These are phyloP conservation scores for Dothistroma pini DNA, from an alignment of 2,329 filamentous ascomycete species.

Conservation along the genomic window DNA sequence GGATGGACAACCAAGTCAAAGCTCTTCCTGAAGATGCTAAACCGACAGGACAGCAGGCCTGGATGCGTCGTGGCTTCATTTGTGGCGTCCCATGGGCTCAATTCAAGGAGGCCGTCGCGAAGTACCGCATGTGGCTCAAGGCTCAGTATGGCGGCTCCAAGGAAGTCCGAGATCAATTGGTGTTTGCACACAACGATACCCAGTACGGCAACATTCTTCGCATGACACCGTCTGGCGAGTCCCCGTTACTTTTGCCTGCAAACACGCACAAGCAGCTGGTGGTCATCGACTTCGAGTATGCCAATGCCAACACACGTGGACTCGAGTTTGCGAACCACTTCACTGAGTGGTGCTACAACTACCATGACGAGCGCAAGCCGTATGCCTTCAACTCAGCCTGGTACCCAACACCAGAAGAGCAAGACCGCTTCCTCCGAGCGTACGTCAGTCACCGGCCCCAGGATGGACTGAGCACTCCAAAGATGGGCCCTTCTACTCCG, in stretches of 20 bases:
- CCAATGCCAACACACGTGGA: conserved; percentile 79
- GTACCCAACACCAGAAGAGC: conserved; percentile 79
- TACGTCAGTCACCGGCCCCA: conserved; percentile 80
- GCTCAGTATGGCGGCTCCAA: conserved; percentile 64
- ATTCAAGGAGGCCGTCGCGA: conserved; percentile 71
- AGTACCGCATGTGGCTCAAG: conserved; percentile 72
- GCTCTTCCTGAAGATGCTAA: conserved; percentile 43
- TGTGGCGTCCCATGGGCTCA: conserved; percentile 79
- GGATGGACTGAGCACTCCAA: conserved; percentile 51
- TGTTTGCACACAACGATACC: conserved; percentile 98
- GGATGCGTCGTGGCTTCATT: conserved; percentile 71
- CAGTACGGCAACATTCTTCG: conserved; percentile 98
- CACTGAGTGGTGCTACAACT: conserved; percentile 97
- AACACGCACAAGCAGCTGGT: conserved; percentile 96
- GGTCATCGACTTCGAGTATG: conserved; percentile 98
- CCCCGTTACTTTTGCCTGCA: conserved; percentile 79
- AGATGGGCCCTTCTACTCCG: conserved; percentile 23
- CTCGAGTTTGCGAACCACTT: conserved; percentile 98
- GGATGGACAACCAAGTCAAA: conserved; percentile 59
- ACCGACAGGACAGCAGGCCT: conserved; percentile 47
- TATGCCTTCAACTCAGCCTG: conserved; percentile 60
- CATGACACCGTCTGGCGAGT: conserved; percentile 64
- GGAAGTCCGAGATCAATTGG: conserved; percentile 67
- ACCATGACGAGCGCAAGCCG: conserved; percentile 67
- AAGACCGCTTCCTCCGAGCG: conserved; percentile 76